Conservation (phyloP, 805 yeast genomes). For the Kuraishia ogatae region DNA sequence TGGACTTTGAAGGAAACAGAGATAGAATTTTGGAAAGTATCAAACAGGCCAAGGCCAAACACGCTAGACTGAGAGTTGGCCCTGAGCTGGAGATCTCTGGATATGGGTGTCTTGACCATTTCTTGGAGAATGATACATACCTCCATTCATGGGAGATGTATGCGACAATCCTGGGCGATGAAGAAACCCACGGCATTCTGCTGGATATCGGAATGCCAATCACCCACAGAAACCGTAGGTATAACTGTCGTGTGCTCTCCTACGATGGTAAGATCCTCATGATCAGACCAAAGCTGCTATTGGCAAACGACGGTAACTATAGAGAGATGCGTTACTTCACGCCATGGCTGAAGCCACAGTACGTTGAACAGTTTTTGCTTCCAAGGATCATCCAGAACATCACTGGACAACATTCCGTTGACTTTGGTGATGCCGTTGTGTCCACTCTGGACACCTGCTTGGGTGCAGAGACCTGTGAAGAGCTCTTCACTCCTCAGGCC, state of each 20-base stretch:
- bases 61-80: constrained; percentile 85
- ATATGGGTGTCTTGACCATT: constrained; percentile 92
- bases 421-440: constrained; percentile 87
- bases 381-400: constrained; percentile 62
- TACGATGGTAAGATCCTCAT: constrained; percentile 70
- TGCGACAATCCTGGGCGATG: constrained; percentile 58
- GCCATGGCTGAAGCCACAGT: constrained; percentile 81
- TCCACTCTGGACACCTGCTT: constrained; percentile 78
- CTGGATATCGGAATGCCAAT: constrained; percentile 95
- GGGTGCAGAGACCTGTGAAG: constrained; percentile 99
- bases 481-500: constrained; percentile 89
- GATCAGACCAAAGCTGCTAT: constrained; percentile 86
- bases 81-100: constrained; percentile 95
- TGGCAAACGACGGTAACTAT: constrained; percentile 97
- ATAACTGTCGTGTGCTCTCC: constrained; percentile 84
- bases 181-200: constrained; percentile 67
- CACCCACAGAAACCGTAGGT: constrained; percentile 76
- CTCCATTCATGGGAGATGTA: constrained; percentile 94
- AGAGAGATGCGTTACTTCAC: constrained; percentile 96
- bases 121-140: constrained; percentile 80
- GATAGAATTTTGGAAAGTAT: constrained; percentile 85
- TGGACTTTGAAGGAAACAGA: constrained; percentile 95
- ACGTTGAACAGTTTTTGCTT: constrained; percentile 62
- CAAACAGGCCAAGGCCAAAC: constrained; percentile 58
- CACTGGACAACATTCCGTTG: constrained; percentile 60